These are phyloP conservation scores for Tulasnella sp. DNA, from an alignment of 768 basidiomycete genomes.

Conservation along the genomic window DNA sequence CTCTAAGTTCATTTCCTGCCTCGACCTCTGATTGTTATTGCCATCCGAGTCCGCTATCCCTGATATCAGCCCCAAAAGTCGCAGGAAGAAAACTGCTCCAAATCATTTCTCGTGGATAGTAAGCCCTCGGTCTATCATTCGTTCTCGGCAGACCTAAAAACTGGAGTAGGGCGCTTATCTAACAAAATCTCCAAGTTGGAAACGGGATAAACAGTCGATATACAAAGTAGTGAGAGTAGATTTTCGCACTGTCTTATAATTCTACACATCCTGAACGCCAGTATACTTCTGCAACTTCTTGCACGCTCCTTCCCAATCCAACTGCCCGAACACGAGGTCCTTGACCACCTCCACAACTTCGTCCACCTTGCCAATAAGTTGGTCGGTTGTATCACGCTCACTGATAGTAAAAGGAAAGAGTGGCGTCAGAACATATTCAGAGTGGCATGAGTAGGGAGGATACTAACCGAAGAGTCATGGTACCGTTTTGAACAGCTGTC, in stretches of 20 bases:
- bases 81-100: too few relatives aligned
- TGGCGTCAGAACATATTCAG: not conserved
- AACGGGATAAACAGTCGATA: not conserved
- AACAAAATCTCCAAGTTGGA: not conserved
- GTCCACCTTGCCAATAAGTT: slow-evolving; percentile 84
- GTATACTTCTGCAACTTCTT: slow-evolving; percentile 66
- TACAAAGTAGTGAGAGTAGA: not conserved
- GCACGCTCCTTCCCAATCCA: slow-evolving; percentile 74
- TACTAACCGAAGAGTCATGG: slow-evolving; percentile 85
- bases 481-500: slow-evolving; percentile 80
- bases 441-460: not conserved
- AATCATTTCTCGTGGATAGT: too few relatives aligned
- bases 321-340: slow-evolving; percentile 64
- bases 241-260: not conserved
- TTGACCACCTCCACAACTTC: slow-evolving; percentile 75
- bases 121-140: too few relatives aligned
- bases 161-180: too few relatives aligned
- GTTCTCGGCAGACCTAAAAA: too few relatives aligned
- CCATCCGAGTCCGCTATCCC: not conserved
- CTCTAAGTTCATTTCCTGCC: too few relatives aligned
- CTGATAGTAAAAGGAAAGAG: slow-evolving; percentile 34
- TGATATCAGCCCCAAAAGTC: too few relatives aligned
- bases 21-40: not conserved
- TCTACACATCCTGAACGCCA: slow-evolving; percentile 70
- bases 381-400: slow-evolving; percentile 90